phyloP scores from a whole-genome alignment of 306 rosid species.

The Vigna mungo region DNA sequence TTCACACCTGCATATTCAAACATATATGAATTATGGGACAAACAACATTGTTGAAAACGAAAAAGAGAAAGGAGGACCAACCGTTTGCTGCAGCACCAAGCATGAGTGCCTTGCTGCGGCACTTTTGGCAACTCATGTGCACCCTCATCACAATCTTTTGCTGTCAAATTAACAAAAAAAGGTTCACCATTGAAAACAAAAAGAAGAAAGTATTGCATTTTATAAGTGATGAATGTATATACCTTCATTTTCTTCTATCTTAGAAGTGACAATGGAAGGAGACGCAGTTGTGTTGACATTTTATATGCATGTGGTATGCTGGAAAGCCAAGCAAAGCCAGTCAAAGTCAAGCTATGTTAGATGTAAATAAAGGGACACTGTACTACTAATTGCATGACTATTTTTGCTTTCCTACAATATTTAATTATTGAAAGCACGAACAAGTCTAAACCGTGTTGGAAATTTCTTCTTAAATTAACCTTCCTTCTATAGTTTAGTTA shows the following conservation, averaged over 20 bases:
- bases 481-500: too few species aligned
- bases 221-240: neutral
- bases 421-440: neutral
- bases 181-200: neutral
- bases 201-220: neutral
- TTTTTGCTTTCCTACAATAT: neutral
- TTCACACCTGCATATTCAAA: conserved; percentile 52
- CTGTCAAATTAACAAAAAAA: conserved; percentile 38
- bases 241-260: conserved; percentile 40
- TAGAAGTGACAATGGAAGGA: neutral
- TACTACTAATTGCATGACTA: too few species aligned
- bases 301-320: neutral
- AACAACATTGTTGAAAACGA: neutral
- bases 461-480: neutral
- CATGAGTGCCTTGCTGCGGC: conserved; percentile 50
- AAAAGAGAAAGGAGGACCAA: neutral
- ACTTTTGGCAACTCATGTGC: conserved; percentile 54
- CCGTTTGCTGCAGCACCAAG: conserved; percentile 45
- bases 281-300: neutral
- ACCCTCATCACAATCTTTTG: conserved; percentile 67
- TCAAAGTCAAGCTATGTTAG: neutral
- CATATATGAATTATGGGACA: too few species aligned
- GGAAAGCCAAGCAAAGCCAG: neutral
- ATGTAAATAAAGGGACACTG: neutral
- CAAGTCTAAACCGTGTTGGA: neutral